phyloP scores from a whole-genome alignment of 1,139 yeast species.

The Taiozyma sp. region DNA sequence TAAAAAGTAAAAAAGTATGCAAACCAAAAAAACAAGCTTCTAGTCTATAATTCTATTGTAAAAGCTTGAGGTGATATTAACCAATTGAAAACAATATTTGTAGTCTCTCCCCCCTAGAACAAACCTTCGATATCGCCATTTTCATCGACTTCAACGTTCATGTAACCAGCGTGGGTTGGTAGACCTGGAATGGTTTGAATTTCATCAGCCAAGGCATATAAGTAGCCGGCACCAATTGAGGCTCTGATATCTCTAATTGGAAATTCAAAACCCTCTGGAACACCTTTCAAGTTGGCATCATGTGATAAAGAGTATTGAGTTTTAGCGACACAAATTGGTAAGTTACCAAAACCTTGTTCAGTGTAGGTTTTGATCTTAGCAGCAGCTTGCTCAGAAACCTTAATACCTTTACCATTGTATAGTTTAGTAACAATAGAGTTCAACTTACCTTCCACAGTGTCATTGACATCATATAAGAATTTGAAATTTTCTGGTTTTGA shows the following conservation, averaged over 20 bases:
- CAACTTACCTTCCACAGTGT: slow-evolving; percentile 59
- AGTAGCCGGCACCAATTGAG: slow-evolving; percentile 79
- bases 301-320: slow-evolving; percentile 81
- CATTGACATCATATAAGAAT: slow-evolving; percentile 57
- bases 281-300: slow-evolving; percentile 79
- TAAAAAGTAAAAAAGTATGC: neutral
- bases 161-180: slow-evolving; percentile 78
- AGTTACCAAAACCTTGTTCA: slow-evolving; percentile 64
- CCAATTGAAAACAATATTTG: neutral
- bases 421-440: slow-evolving; percentile 62
- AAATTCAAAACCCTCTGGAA: slow-evolving; percentile 72
- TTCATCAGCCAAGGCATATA: slow-evolving; percentile 79
- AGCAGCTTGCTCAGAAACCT: slow-evolving; percentile 62
- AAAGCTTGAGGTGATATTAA: neutral
- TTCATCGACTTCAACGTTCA: slow-evolving; percentile 78
- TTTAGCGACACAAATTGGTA: slow-evolving; percentile 81
- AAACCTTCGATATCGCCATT: slow-evolving; percentile 79
- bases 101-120: slow-evolving; percentile 34
- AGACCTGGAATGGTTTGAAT: slow-evolving; percentile 83
- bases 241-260: slow-evolving; percentile 80
- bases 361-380: slow-evolving; percentile 63
- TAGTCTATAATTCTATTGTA: neutral
- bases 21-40: neutral
- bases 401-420: slow-evolving; percentile 73
- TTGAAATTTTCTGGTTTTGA: slow-evolving; percentile 37